Percentiles rank a stretch among this genome's conserved stretches.
These are phyloP conservation scores for Diutina neorugosa DNA, from an alignment of 1,139 yeast genomes.

Conservation along the genomic window DNA sequence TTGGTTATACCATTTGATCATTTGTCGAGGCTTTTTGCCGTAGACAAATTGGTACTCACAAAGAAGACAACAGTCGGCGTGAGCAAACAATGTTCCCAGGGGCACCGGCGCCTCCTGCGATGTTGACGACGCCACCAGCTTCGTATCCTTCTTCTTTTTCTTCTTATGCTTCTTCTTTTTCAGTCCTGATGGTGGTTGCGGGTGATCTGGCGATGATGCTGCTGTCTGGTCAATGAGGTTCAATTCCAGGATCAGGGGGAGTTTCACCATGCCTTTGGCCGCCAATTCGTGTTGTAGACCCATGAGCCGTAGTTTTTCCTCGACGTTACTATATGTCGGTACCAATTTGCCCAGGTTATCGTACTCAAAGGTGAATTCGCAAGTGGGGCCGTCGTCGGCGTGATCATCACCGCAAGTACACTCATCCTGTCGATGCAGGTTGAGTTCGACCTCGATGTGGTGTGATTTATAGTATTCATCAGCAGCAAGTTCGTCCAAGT, in stretches of 20 bases:
- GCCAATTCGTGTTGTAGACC: not conserved
- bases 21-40: constrained; percentile 37
- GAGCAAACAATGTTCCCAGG: not conserved
- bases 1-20: constrained; percentile 35
- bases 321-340: constrained; percentile 30
- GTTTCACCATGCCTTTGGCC: not conserved
- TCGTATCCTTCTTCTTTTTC: constrained; percentile 9
- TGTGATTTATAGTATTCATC: constrained; percentile 17
- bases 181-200: constrained; percentile 5
- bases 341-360: constrained; percentile 31
- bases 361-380: constrained; percentile 30
- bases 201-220: not conserved
- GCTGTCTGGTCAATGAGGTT: not conserved
- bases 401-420: constrained; percentile 9
- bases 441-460: constrained; percentile 33
- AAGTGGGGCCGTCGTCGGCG: constrained; percentile 22
- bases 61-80: constrained; percentile 30
- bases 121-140: not conserved
- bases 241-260: not conserved
- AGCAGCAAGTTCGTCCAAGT: constrained; percentile 23
- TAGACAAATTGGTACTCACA: constrained; percentile 51
- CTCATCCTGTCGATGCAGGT: constrained; percentile 6
- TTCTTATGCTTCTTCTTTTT: constrained; percentile 16
- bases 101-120: not conserved
- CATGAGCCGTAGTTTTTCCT: constrained; percentile 18